Conservation (phyloP, 192 early-diverging fungal genomes). For the Mortierella claussenii region DNA sequence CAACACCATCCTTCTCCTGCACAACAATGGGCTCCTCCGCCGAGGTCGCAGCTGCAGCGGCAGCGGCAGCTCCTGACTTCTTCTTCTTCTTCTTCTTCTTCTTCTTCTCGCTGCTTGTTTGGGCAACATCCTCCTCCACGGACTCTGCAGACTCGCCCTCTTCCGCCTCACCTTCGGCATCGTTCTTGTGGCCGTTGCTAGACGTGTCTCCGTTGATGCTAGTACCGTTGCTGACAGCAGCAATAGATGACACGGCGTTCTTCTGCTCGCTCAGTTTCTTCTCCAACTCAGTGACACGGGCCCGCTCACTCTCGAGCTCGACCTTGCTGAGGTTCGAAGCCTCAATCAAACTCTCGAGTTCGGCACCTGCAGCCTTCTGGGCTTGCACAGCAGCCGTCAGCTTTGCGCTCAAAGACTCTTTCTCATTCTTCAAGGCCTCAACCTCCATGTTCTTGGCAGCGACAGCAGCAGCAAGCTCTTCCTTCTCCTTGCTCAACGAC, state of each 20-base stretch:
- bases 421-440: slow-evolving; percentile 5
- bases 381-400: neutral
- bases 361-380: slow-evolving; percentile 7
- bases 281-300: slow-evolving; percentile 31
- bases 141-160: neutral
- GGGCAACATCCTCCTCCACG: slow-evolving; percentile 1
- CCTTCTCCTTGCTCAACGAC: slow-evolving; percentile 23
- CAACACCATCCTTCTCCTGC: slow-evolving; percentile 45
- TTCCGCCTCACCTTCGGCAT: slow-evolving; percentile 1
- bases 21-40: slow-evolving; percentile 10
- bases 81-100: slow-evolving; percentile 41
- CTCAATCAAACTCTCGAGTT: slow-evolving; percentile 28
- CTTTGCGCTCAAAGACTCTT: slow-evolving; percentile 1
- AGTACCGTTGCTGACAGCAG: neutral
- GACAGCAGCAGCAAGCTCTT: slow-evolving; percentile 13
- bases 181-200: neutral
- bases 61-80: slow-evolving; percentile 1
- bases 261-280: slow-evolving; percentile 29
- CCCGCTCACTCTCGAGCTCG: slow-evolving; percentile 20
- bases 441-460: slow-evolving; percentile 18
- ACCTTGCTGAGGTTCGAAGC: slow-evolving; percentile 9
- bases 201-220: neutral
- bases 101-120: slow-evolving; percentile 17
- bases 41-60: neutral
- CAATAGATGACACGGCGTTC: neutral